Evolutionary conservation across 306 rosid genomes (phyloP), one percentile per base, ranked within the genome.

Genomic region (Vigna radiata): DNA sequence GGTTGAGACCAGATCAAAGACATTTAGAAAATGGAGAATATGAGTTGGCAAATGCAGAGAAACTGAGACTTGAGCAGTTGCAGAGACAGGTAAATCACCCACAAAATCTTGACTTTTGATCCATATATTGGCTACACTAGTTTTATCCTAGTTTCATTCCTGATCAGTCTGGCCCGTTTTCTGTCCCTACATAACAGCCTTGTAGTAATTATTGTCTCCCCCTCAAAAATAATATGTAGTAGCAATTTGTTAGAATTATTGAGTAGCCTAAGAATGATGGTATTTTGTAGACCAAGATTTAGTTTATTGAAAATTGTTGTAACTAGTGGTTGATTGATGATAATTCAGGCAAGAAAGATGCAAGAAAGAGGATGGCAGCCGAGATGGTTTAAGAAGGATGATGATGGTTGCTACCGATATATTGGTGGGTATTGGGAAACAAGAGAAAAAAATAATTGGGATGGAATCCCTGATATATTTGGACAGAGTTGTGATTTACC

Each of bases 301-400:
- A 19, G 15, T 59, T 19, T 19, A 37, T 61, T 59, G 79, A 70
- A 48, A 53, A 43, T 53, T 52, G 21, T 68, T 50, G 69, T 55
- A 75, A 73, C 76, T 52, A 17, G 56, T 17, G 54, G 8, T 63
- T 75, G 67, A 27, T 74, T 75, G 7, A 14, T 75, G 7, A 14
- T 68, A 78, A 72, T 68, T 76, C 91, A 95, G 99, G 99, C 99
- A 41, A 88, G 97, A 81, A 95, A 84, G 88, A 86, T 92, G 92
- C 99, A 95, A 79, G 99, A 95, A 81, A 90, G 96, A 79, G 99
- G 99, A 49, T 95, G 99, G 99, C 91, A 88, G 62, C 99, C 99
- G 1, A 90, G 97, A 81, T 95, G 99, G 99, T 95, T 95, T 78
- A 83, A 69, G 82, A 92, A 82, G 81, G 92, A 90, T 1, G 97